A percentile compares a stretch with the other conserved stretches of the same genome.
Conservation (phyloP, 2,329 filamentous ascomycete species). For the Penicillium sp. region DNA sequence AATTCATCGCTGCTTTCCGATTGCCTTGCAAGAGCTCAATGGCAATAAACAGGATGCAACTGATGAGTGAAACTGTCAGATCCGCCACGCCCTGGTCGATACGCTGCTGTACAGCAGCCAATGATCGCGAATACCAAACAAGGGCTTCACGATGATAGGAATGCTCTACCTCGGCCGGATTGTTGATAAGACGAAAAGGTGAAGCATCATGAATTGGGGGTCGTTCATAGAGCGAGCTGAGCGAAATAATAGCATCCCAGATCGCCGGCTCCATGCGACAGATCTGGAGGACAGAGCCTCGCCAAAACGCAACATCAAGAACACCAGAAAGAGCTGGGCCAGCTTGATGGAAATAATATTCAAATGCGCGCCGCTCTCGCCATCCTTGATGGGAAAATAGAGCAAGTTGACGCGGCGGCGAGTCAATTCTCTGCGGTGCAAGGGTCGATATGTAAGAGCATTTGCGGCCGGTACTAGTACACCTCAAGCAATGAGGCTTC, state of each 20-base stretch:
- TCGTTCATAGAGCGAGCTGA: constrained; percentile 28
- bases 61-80: constrained; percentile 15
- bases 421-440: not conserved
- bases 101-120: constrained; percentile 15
- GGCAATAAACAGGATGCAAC: constrained; percentile 21
- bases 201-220: constrained; percentile 16
- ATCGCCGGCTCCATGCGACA: constrained; percentile 26
- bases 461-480: constrained; percentile 18
- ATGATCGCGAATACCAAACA: constrained; percentile 21
- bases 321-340: constrained; percentile 25
- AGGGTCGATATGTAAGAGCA: constrained; percentile 9
- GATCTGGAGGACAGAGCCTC: constrained; percentile 26
- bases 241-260: constrained; percentile 31
- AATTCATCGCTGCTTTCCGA: constrained; percentile 6
- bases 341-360: constrained; percentile 27
- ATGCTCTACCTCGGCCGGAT: constrained; percentile 11
- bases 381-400: constrained; percentile 5
- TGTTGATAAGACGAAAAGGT: constrained; percentile 10
- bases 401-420: constrained; percentile 1
- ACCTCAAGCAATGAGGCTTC: constrained; percentile 18
- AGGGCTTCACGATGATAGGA: constrained; percentile 15
- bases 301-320: constrained; percentile 29
- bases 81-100: constrained; percentile 16
- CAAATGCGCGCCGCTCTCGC: constrained; percentile 29
- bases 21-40: constrained; percentile 22